Percentiles rank a stretch among this genome's conserved stretches.
Conservation (phyloP, 257 asterid genomes). For the Cordia subcordata region DNA sequence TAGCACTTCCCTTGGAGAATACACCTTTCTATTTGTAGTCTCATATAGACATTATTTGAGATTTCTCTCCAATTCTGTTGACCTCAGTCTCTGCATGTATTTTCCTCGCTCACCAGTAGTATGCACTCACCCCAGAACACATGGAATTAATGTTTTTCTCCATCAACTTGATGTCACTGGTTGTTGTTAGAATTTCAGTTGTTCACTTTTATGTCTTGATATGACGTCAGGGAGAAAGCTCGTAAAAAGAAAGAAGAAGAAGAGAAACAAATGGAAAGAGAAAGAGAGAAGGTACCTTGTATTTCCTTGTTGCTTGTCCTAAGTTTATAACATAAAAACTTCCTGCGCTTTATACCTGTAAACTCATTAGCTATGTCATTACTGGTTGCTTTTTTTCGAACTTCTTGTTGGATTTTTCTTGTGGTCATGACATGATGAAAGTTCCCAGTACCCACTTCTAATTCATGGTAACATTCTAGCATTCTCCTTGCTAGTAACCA, state of each 20-base stretch:
- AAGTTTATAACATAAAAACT: too few species aligned
- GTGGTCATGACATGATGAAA: too few species aligned
- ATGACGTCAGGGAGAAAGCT: conserved; percentile 64
- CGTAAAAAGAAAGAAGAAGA: conserved; percentile 97
- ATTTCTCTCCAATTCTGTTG: too few species aligned
- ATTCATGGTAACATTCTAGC: background rate
- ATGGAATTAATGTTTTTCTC: too few species aligned
- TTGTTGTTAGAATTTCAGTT: background rate
- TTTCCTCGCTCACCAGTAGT: too few species aligned
- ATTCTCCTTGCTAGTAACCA: background rate
- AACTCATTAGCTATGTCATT: background rate
- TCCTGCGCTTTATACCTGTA: too few species aligned
- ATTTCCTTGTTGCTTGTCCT: conserved; percentile 3
- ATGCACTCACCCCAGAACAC: too few species aligned
- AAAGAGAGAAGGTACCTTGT: conserved; percentile 69
- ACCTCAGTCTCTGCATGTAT: too few species aligned
- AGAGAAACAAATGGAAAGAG: conserved; percentile 81
- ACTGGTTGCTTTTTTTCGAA: background rate
- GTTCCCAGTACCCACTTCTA: too few species aligned
- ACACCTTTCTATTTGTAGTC: too few species aligned
- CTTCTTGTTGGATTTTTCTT: background rate
- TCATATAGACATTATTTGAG: too few species aligned
- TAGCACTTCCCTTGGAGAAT: too few species aligned
- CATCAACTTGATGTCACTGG: background rate
- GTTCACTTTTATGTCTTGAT: conserved; percentile 3